Evolutionary conservation across 2,329 filamentous ascomycete genomes (phyloP).

Genomic region (Hawksworthiomyces lignivorus): DNA sequence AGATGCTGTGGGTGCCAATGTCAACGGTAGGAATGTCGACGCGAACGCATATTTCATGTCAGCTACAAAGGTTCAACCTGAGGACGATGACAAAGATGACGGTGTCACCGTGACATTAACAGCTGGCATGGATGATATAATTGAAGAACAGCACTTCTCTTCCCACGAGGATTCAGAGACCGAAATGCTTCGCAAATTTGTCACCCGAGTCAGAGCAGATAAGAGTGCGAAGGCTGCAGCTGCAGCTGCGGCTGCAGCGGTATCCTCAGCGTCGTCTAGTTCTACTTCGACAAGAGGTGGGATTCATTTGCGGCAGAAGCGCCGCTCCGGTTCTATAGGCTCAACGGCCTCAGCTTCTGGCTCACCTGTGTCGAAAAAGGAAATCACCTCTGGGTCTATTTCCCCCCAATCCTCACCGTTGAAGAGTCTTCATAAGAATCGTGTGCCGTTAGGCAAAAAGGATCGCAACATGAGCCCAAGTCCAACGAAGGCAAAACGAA

Average conservation of each 20-base stretch:
- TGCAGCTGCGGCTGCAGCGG: background rate
- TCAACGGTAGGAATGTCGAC: too few relatives aligned
- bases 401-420: too few relatives aligned
- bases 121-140: slow-evolving; percentile 9
- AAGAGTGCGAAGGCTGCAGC: slow-evolving; percentile 25
- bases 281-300: background rate
- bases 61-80: slow-evolving; percentile 4
- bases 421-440: slow-evolving; percentile 6
- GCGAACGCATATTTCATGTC: too few relatives aligned
- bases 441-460: slow-evolving; percentile 26
- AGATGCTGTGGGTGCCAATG: too few relatives aligned
- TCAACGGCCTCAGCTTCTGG: slow-evolving; percentile 21
- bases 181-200: slow-evolving; percentile 27
- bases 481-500: slow-evolving; percentile 30
- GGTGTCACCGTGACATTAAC: slow-evolving; percentile 15
- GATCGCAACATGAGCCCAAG: slow-evolving; percentile 30
- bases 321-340: slow-evolving; percentile 20
- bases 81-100: slow-evolving; percentile 14
- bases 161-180: slow-evolving; percentile 26
- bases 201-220: slow-evolving; percentile 26
- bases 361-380: slow-evolving; percentile 21
- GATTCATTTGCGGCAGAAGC: slow-evolving; percentile 15
- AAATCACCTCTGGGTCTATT: slow-evolving; percentile 5
- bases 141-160: slow-evolving; percentile 7
- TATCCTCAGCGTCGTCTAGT: background rate